Evolutionary conservation across 1,139 yeast species (phyloP).

Genomic region (Waltiozyma sp.): DNA sequence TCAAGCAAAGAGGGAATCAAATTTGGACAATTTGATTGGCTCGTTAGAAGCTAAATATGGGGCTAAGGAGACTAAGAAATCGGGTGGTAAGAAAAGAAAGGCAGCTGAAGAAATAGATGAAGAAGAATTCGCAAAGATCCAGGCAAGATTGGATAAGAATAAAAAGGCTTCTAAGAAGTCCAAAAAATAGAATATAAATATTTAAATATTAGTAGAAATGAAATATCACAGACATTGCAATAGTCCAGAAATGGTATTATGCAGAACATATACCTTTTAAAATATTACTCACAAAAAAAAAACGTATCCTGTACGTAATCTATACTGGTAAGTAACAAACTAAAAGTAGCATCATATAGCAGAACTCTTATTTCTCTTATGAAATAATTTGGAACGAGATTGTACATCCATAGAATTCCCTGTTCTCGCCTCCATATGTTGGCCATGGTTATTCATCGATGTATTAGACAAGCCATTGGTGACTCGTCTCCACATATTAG

Average conservation of each 20-base stretch:
- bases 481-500: neutral
- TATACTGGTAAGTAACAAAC: no score
- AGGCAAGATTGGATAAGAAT: constrained; percentile 16
- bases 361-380: neutral
- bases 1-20: constrained; percentile 27
- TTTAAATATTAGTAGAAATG: no score
- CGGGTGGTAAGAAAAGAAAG: constrained; percentile 3
- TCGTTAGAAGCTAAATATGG: constrained; percentile 45
- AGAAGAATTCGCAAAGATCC: constrained; percentile 31
- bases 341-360: neutral
- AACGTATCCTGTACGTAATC: no score
- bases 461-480: neutral
- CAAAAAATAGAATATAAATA: no score
- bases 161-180: neutral
- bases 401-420: neutral
- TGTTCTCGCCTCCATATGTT: neutral
- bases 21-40: constrained; percentile 39
- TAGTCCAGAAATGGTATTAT: no score
- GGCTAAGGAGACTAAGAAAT: constrained; percentile 6
- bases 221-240: no score
- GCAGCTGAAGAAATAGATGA: constrained; percentile 26
- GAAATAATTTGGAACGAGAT: neutral
- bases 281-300: no score
- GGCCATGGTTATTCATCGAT: neutral
- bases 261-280: no score